phyloP scores from a whole-genome alignment of 805 yeast genomes.

The Suhomyces tanzawaensis region DNA sequence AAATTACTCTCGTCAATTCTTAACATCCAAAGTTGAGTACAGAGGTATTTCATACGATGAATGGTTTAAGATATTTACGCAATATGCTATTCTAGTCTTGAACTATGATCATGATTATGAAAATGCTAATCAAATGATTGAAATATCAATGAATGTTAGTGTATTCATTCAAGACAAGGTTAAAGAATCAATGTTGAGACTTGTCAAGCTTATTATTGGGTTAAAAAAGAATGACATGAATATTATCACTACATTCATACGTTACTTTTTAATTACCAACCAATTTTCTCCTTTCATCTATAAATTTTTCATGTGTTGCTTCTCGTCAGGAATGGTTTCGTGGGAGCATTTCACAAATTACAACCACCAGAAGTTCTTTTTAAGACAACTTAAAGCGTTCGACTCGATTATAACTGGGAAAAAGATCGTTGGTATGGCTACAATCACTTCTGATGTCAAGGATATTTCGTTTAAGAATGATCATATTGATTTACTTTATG shows the following conservation, averaged over 20 bases:
- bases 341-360: slow-evolving; percentile 66
- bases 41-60: slow-evolving; percentile 73
- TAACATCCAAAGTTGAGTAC: slow-evolving; percentile 56
- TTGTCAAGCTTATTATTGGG: slow-evolving; percentile 66
- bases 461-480: slow-evolving; percentile 35
- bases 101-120: slow-evolving; percentile 64
- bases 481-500: slow-evolving; percentile 67
- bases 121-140: slow-evolving; percentile 50
- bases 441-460: slow-evolving; percentile 55
- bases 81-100: slow-evolving; percentile 67
- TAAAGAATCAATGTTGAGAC: slow-evolving; percentile 56
- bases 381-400: slow-evolving; percentile 86
- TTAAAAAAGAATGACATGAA: slow-evolving; percentile 47
- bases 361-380: slow-evolving; percentile 84
- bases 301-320: slow-evolving; percentile 64
- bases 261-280: slow-evolving; percentile 61
- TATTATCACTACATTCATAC: slow-evolving; percentile 53
- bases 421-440: slow-evolving; percentile 76
- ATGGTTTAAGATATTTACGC: slow-evolving; percentile 87
- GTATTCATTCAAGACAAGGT: slow-evolving; percentile 69
- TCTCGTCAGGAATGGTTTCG: slow-evolving; percentile 59
- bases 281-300: slow-evolving; percentile 74
- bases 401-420: slow-evolving; percentile 61
- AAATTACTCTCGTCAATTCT: slow-evolving; percentile 26
- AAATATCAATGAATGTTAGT: slow-evolving; percentile 72